phyloP scores from a whole-genome alignment of 192 early-diverging fungal species.

The Linnemannia schmuckeri region DNA sequence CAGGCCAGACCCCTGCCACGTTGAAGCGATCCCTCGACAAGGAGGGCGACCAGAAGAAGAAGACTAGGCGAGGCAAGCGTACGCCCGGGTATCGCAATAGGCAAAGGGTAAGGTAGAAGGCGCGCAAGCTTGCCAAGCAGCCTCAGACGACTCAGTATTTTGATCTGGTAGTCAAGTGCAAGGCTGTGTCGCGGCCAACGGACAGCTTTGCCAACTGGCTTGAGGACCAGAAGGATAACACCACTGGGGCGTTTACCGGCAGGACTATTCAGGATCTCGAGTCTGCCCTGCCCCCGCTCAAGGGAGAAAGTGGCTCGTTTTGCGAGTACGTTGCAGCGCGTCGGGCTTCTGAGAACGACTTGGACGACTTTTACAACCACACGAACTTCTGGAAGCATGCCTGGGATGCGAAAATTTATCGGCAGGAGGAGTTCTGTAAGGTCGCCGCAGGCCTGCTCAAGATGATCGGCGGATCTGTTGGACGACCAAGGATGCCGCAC shows the following conservation, averaged over 20 bases:
- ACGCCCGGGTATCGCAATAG: background rate
- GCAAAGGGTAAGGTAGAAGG: background rate
- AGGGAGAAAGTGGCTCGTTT: background rate
- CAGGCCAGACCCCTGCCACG: conserved; percentile 4
- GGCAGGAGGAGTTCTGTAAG: conserved; percentile 12
- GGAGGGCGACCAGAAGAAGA: conserved; percentile 1
- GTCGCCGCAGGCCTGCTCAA: conserved; percentile 5
- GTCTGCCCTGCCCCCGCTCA: background rate
- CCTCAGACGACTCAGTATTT: conserved; percentile 6
- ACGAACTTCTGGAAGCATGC: conserved; percentile 13
- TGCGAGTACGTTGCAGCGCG: conserved; percentile 2
- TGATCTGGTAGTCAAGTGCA: conserved; percentile 9
- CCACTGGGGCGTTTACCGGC: background rate
- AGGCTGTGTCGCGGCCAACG: conserved; percentile 1
- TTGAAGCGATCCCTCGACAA: conserved; percentile 3
- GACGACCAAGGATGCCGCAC: background rate
- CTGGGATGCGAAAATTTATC: conserved; percentile 3
- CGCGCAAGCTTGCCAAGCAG: conserved; percentile 9
- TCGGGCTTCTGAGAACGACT: background rate
- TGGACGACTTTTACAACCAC: conserved; percentile 9
- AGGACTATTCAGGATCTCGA: conserved; percentile 7
- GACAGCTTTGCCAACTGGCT: conserved; percentile 13
- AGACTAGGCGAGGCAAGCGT: background rate
- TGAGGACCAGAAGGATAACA: background rate
- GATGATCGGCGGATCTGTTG: conserved; percentile 10